Evolutionary conservation across 768 basidiomycete genomes (phyloP), one percentile per base, ranked within the genome.

Genomic region (Gyrodon lividus): DNA sequence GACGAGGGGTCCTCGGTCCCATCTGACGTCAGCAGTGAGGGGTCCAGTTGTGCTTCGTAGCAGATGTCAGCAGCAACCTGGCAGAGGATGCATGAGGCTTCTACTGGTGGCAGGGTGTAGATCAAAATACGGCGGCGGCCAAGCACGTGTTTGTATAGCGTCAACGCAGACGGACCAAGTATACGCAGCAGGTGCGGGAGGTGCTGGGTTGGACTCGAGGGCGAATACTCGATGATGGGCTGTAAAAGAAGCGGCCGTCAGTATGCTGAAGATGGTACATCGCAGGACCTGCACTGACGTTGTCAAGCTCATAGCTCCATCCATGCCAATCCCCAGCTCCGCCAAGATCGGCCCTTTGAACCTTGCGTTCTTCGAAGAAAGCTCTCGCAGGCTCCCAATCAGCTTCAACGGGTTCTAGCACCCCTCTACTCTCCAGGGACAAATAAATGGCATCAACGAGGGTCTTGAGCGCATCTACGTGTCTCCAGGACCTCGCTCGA

Each of bases 41-140:
- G 48, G 16, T 61, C 65, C 12, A 70, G 48, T 39, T 73, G 72
- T 9, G 65, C 68, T 60, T 81, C 83, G 33, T 80, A 86, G 57
- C 77, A 80, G 5, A 86, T 81, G 45, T 87, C 84, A 49, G 87
- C 87, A 6, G 74, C 76, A 10, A 76, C 73, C 43, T 76, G 76
- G 42, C 81, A 82, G 30, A 93, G 74, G 4, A 87, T 77, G 56
- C 87, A 91, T 0, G 90, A 87, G 0, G 82, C 80, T 62, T 92
- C 87, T 12, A 92, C 87, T 0, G 89, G 87, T 0, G 89, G 89
- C 2, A 82, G 72, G 0, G 90, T 89, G 63, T 88, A 89, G 30
- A 93, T 84, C 33, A 93, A 72, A n/a, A 92, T 80, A 14, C 91
- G 76, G 46, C 77, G 81, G 6, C 90, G 78, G 0, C 84, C 84